phyloP scores from a whole-genome alignment of 345 rosid species.

The Euphorbia tirucalli region DNA sequence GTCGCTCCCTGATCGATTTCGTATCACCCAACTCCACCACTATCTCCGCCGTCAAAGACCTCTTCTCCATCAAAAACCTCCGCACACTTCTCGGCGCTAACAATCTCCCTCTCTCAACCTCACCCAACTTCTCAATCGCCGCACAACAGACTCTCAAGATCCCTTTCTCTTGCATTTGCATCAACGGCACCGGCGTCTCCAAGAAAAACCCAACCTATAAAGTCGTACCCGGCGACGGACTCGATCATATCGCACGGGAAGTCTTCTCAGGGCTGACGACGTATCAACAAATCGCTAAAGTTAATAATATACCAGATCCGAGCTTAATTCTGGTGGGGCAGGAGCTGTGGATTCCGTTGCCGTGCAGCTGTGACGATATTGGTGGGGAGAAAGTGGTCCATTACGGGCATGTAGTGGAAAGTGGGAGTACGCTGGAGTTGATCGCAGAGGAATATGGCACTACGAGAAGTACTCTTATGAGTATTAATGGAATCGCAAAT shows the following conservation, averaged over 20 bases:
- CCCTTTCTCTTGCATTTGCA: constrained; percentile 27
- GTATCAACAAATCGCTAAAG: constrained; percentile 14
- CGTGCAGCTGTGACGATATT: constrained; percentile 31
- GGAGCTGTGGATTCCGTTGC: constrained; percentile 28
- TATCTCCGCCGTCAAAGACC: constrained; percentile 19
- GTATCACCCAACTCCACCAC: constrained; percentile 21
- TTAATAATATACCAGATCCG: constrained; percentile 3
- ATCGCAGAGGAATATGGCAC: constrained; percentile 24
- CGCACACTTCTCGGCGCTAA: constrained; percentile 28
- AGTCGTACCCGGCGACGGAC: constrained; percentile 11
- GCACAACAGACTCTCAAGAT: constrained; percentile 18
- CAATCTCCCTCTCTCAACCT: constrained; percentile 22
- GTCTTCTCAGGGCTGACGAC: constrained; percentile 20
- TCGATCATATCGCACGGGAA: constrained; percentile 22
- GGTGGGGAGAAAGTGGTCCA: constrained; percentile 24
- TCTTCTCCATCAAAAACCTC: constrained; percentile 25
- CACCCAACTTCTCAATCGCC: constrained; percentile 14
- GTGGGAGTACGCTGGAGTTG: constrained; percentile 22
- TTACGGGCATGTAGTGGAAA: constrained; percentile 25
- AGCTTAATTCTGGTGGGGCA: constrained; percentile 7
- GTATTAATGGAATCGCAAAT: constrained; percentile 15
- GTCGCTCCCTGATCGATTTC: constrained; percentile 25
- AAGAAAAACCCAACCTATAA: constrained; percentile 19
- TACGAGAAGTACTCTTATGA: constrained; percentile 3
- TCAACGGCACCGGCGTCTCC: constrained; percentile 24